Percentiles rank a stretch among this genome's conserved stretches.
Conservation (phyloP, 768 basidiomycete species). For the Stropharia rugosoannulata region DNA sequence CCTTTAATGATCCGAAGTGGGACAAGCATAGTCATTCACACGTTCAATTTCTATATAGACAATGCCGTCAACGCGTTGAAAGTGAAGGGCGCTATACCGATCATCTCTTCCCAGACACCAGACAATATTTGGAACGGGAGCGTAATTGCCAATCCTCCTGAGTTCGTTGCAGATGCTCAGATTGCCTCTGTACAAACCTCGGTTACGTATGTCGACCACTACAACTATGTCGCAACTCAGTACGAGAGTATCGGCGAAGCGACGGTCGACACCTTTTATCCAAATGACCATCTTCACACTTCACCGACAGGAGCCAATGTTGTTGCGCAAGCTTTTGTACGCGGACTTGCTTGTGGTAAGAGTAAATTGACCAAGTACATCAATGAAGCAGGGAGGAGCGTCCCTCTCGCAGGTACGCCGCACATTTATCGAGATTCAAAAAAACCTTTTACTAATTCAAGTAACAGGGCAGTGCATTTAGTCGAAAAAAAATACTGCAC, state of each 20-base stretch:
- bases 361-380: conserved; percentile 32
- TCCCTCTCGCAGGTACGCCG: conserved; percentile 29
- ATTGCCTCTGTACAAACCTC: conserved; percentile 34
- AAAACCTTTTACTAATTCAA: too few species aligned
- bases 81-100: conserved; percentile 47
- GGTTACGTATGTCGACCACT: conserved; percentile 46
- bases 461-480: too few species aligned
- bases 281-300: conserved; percentile 48
- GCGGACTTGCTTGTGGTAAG: conserved; percentile 39
- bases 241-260: conserved; percentile 39
- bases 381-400: conserved; percentile 34
- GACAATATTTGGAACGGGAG: conserved; percentile 40
- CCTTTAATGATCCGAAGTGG: conserved; percentile 25
- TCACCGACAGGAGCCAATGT: conserved; percentile 41
- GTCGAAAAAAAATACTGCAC: too few species aligned
- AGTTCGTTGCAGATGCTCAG: conserved; percentile 46
- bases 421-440: too few species aligned
- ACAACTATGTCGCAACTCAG: conserved; percentile 40
- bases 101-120: conserved; percentile 49
- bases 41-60: conserved; percentile 45
- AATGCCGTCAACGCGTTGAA: conserved; percentile 40
- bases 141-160: conserved; percentile 29
- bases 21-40: conserved; percentile 37
- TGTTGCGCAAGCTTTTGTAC: conserved; percentile 47
- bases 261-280: conserved; percentile 36